Conservation (phyloP, 2,329 filamentous ascomycete genomes). For the Leptographium galeiforme region DNA sequence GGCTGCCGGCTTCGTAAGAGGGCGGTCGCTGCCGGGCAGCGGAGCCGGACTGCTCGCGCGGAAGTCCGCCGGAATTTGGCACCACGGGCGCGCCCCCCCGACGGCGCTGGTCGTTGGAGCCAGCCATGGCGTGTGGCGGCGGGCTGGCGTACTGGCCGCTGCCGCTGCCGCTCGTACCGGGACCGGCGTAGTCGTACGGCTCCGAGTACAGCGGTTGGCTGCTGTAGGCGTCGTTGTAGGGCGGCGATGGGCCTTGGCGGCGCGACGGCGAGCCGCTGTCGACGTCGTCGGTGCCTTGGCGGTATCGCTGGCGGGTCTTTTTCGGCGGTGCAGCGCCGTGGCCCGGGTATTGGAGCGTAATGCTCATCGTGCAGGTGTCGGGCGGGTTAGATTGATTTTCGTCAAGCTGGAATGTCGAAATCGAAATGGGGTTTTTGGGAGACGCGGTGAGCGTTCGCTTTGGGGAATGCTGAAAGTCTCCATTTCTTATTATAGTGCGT, state of each 20-base stretch:
- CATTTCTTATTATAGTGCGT: background rate
- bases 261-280: background rate
- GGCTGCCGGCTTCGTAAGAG: conserved; percentile 1
- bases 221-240: background rate
- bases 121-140: background rate
- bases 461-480: no score
- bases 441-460: no score
- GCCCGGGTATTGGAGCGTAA: background rate
- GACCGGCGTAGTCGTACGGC: background rate
- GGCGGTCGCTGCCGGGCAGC: background rate
- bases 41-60: background rate
- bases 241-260: background rate
- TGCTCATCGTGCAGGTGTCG: background rate
- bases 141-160: background rate
- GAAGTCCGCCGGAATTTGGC: background rate
- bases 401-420: background rate
- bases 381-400: no score
- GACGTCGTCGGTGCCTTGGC: background rate
- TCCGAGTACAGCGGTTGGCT: background rate
- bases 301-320: conserved; percentile 1
- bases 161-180: background rate
- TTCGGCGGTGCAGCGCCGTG: background rate
- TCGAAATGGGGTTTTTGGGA: no score
- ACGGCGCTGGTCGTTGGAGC: background rate
- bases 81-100: background rate